Base-by-base conservation (phyloP, 306 rosid species). In the Dryas drummondii region DNA sequence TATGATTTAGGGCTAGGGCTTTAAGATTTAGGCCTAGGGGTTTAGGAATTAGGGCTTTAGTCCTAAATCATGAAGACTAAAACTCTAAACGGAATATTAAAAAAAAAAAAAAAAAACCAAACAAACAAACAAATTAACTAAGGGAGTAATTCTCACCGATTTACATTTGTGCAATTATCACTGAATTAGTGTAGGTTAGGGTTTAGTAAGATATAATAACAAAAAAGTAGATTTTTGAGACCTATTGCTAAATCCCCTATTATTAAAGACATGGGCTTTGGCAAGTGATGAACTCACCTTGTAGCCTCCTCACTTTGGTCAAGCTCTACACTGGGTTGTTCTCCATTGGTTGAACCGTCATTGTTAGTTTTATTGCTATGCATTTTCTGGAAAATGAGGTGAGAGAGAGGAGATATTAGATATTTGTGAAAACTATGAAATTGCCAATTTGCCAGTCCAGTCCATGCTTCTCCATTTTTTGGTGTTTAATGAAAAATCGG, bases 381-480 rank as follows among this genome's bases (percentile, higher is more conserved):
- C 92, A 93, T 89, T 70, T 66, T 84, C 98, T 93, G 78, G 45
- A 76, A 74, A 16, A 40, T 5, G 14, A 17, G 27, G 40, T 2
- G 58, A 57, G 1, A n/a, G 52, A 57, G 1, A n/a, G 32, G n/a
- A 10, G 13, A 58, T n/a, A 11, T 55, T 19, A 7, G 37, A 51
- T 59, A 32, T 32, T 14, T 10, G 64, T 22, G 64, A 26, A 58
- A 27, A 55, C 7, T 0, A 55, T 2, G 2, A 58, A 22, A 1
- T 32, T 32, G 37, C 37, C 37, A 32, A 32, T 32, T 32, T 51
- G 15, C 55, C 4, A 57, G 4, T 9, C 12, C 9, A 12, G 8
- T 11, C 42, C 27, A 47, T 9, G 70, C 26, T 66, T 17, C 71
- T 67, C 19, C 41, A 26, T 2, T 67, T 48, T 19, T 22, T 27